These are phyloP conservation scores for Monoraphidium neglectum DNA, from an alignment of 139 green algal genomes.

Conservation along the genomic window DNA sequence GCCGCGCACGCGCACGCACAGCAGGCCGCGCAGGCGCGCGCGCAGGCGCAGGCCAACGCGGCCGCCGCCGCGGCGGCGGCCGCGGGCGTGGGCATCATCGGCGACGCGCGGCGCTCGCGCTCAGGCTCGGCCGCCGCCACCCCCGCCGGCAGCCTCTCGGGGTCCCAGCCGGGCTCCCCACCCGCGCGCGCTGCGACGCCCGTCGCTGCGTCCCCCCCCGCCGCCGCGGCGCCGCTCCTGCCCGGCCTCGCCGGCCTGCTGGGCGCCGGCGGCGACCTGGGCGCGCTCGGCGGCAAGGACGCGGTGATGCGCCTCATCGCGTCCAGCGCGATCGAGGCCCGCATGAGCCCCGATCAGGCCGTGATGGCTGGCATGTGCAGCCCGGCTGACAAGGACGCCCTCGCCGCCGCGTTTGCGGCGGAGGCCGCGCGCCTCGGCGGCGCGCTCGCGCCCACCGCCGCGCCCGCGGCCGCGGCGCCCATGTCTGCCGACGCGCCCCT, in stretches of 20 bases:
- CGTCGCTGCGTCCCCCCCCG: neutral
- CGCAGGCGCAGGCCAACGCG: too few species aligned
- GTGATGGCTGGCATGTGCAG: neutral
- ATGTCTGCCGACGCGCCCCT: too few species aligned
- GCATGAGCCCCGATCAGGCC: slow-evolving; percentile 6
- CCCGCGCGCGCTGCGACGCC: slow-evolving; percentile 2
- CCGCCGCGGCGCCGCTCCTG: neutral
- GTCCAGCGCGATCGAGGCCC: slow-evolving; percentile 6
- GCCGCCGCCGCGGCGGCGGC: too few species aligned
- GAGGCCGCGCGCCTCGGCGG: neutral
- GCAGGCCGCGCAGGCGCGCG: too few species aligned
- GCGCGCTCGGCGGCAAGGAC: neutral
- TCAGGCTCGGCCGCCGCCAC: neutral
- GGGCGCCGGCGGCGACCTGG: neutral
- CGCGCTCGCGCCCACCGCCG: neutral
- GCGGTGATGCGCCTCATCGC: slow-evolving; percentile 15
- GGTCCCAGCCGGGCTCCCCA: slow-evolving; percentile 14
- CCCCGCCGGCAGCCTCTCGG: neutral
- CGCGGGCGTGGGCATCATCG: too few species aligned
- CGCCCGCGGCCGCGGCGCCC: neutral
- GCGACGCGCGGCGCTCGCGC: too few species aligned
- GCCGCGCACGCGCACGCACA: too few species aligned
- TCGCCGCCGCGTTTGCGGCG: slow-evolving; percentile 8
- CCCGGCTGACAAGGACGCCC: neutral
- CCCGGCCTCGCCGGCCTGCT: neutral